Percentiles rank a stretch among this genome's conserved stretches.
phyloP scores from a whole-genome alignment of 495 filamentous ascomycete genomes.

The Amniculicola lignicola region DNA sequence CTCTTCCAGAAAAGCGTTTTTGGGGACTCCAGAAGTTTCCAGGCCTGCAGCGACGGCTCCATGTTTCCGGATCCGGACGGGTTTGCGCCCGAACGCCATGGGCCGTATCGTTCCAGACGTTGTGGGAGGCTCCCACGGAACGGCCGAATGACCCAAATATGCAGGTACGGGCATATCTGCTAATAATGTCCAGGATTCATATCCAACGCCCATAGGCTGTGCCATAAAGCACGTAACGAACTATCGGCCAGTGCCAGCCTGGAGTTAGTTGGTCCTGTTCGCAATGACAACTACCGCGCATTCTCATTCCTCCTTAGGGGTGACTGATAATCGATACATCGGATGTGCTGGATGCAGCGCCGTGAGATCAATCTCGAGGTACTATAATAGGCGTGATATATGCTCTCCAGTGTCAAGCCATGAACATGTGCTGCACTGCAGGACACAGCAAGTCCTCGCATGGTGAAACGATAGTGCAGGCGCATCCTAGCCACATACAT shows the following conservation, averaged over 20 bases:
- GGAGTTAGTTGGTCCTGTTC: neutral
- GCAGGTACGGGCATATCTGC: neutral
- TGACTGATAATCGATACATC: neutral
- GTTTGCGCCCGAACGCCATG: neutral
- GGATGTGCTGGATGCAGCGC: neutral
- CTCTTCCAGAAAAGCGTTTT: too few species aligned
- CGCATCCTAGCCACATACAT: neutral
- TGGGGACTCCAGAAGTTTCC: too few species aligned
- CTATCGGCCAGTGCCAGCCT: neutral
- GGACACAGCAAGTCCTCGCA: neutral
- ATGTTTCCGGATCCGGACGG: neutral
- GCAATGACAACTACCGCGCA: neutral
- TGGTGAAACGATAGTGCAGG: neutral
- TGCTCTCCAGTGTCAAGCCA: neutral
- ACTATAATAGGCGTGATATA: slow-evolving; percentile 20
- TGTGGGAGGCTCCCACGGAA: neutral
- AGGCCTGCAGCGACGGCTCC: neutral
- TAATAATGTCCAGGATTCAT: neutral
- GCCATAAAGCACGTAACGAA: neutral
- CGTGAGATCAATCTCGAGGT: neutral
- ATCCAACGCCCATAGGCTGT: neutral
- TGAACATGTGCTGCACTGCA: neutral
- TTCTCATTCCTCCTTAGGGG: neutral
- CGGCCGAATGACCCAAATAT: neutral
- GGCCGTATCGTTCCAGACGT: neutral